Base-by-base conservation (phyloP, 1,284 basidiomycete genomes). In the Heterobasidion parviporum region DNA sequence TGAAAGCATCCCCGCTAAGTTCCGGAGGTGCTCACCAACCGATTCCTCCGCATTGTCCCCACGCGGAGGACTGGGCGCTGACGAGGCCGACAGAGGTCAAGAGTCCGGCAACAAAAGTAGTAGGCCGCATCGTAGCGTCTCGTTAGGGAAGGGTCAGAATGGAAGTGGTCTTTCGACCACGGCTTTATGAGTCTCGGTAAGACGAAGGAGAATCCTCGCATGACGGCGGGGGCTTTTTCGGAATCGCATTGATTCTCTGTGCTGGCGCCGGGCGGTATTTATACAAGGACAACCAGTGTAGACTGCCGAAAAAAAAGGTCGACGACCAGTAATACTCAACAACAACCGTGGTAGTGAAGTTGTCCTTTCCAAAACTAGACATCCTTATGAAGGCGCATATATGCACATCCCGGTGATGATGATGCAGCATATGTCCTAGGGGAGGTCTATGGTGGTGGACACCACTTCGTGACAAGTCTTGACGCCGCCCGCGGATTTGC, bases 41-140 rank as follows among this genome's bases (percentile, higher is more conserved):
- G 56, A 69, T 69, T 32, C 78, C 78, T 45, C 77, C 78, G 63
- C 78, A 79, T 59, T 80, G 77, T 20, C 71, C 73, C 69, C 70
- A 80, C 14, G 71, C 73, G 51, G 67, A 61, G 14, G 74, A 67
- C 60, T 79, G 76, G 6, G 75, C 75, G 16, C 52, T 56, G 18
- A 56, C 62, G 18, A 50, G 50, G 33, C 55, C 50, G 9, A 57
- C 50, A 18, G 62, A 51, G 50, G 10, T 9, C 20, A 54, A 16
- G 16, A 54, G 53, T 8, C 47, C 47, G 12, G 16, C 16, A 20
- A 48, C 14, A 32, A 26, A 6, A 3, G 38, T 8, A 12, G 20
- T 14, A 26, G 20, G 20, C 47, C 20, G n/a, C 47, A 48, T 48
- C 26, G 26, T 26, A 26, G 26, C 6, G 26, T 5, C 26, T 26